phyloP scores from a whole-genome alignment of 2,329 filamentous ascomycete genomes.

The Sporothrix pallida region DNA sequence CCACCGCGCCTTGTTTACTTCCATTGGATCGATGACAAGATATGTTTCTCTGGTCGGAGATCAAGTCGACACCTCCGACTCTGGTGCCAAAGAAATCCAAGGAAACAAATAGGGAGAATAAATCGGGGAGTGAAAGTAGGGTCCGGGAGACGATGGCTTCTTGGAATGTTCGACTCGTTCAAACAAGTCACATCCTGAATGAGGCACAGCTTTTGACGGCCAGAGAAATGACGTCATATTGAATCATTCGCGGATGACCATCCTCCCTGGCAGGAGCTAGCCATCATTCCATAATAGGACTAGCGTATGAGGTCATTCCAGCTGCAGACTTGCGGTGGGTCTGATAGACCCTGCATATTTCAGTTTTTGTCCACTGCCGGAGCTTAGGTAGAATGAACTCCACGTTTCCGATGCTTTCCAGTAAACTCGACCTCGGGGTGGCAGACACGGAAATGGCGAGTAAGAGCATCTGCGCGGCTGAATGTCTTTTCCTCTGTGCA shows the following conservation, averaged over 20 bases:
- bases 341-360: not conserved
- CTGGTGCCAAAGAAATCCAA: no score
- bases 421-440: constrained; percentile 86
- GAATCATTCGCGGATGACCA: not conserved
- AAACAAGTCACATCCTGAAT: not conserved
- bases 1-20: not conserved
- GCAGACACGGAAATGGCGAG: constrained; percentile 90
- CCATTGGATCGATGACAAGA: not conserved
- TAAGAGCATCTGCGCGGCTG: constrained; percentile 91
- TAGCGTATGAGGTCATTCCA: constrained; percentile 26
- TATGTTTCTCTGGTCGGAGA: not conserved
- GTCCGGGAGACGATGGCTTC: no score
- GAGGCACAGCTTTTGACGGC: not conserved
- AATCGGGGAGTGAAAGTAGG: not conserved
- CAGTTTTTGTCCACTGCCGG: not conserved
- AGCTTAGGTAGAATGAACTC: not conserved
- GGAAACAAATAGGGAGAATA: no score
- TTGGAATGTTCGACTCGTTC: no score
- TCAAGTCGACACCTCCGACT: not conserved
- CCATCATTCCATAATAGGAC: not conserved
- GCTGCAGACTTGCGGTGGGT: not conserved
- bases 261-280: no score
- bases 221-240: constrained; percentile 17
- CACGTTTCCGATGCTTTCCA: constrained; percentile 60
- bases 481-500: constrained; percentile 98